Conservation (phyloP, 1,284 basidiomycete genomes). For the Ganoderma multipileum region DNA sequence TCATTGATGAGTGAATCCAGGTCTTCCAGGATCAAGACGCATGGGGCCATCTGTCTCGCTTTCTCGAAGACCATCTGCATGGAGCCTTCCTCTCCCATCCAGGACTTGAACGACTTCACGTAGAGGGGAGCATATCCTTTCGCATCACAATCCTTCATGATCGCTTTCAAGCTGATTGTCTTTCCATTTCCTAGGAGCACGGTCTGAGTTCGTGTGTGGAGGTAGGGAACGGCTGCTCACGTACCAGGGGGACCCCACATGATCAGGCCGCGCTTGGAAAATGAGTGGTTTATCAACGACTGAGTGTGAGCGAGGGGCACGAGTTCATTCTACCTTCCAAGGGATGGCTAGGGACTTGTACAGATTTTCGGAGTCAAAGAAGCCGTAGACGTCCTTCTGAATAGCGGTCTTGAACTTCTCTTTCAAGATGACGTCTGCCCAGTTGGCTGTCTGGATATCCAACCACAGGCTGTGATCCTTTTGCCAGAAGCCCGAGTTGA, state of each 20-base stretch:
- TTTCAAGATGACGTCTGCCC: conserved; percentile 80
- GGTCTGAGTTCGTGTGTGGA: not conserved
- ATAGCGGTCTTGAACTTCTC: conserved; percentile 71
- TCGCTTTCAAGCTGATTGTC: conserved; percentile 80
- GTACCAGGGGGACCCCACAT: conserved; percentile 76
- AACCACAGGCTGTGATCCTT: conserved; percentile 70
- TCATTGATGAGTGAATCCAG: conserved; percentile 83
- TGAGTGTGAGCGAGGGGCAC: not conserved
- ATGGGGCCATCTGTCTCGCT: conserved; percentile 73
- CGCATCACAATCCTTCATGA: conserved; percentile 71
- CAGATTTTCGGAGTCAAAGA: conserved; percentile 73
- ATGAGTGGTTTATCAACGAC: conserved; percentile 2
- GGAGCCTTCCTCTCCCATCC: conserved; percentile 68
- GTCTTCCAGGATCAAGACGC: conserved; percentile 82
- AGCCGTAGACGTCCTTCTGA: conserved; percentile 77
- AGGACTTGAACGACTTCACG: conserved; percentile 76
- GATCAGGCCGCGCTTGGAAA: conserved; percentile 68
- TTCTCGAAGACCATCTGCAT: conserved; percentile 72
- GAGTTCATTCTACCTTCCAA: conserved; percentile 68
- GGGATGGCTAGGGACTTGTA: conserved; percentile 80
- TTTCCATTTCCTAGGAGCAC: conserved; percentile 74
- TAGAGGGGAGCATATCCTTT: conserved; percentile 74
- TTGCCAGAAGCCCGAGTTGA: conserved; percentile 70
- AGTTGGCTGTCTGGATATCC: conserved; percentile 75
- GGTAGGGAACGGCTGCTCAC: conserved; percentile 11